Conservation (phyloP, 805 yeast genomes). For the Candida sithepensis region DNA sequence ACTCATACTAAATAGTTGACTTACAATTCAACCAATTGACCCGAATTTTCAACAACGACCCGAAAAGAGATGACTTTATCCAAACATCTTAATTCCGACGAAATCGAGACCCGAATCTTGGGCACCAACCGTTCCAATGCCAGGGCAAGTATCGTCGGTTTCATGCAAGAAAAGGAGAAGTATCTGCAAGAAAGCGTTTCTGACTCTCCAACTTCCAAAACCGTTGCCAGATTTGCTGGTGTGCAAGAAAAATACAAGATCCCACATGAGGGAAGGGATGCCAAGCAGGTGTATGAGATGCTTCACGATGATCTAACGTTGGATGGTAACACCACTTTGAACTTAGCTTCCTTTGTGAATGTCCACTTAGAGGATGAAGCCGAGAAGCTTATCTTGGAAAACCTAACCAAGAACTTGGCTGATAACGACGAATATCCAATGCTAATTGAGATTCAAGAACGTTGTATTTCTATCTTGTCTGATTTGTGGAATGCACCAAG, state of each 20-base stretch:
- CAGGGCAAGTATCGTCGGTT: conserved; percentile 14
- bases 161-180: conserved; percentile 18
- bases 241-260: conserved; percentile 51
- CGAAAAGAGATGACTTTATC: conserved; percentile 50
- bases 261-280: conserved; percentile 52
- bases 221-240: conserved; percentile 33
- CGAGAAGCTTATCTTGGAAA: conserved; percentile 55
- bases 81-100: conserved; percentile 43
- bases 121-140: conserved; percentile 6
- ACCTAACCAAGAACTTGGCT: conserved; percentile 82
- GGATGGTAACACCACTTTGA: conserved; percentile 81
- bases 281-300: conserved; percentile 54
- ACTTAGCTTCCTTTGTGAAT: conserved; percentile 87
- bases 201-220: conserved; percentile 9
- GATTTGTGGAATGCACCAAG: conserved; percentile 78
- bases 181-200: conserved; percentile 9
- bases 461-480: conserved; percentile 79
- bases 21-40: too few species aligned
- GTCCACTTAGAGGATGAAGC: conserved; percentile 60
- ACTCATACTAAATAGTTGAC: neutral
- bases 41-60: too few species aligned
- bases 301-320: conserved; percentile 71
- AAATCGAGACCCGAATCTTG: conserved; percentile 36
- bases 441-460: conserved; percentile 68
- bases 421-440: conserved; percentile 94